These are phyloP conservation scores for Nemania abortiva DNA, from an alignment of 2,329 filamentous ascomycete species.

Conservation along the genomic window DNA sequence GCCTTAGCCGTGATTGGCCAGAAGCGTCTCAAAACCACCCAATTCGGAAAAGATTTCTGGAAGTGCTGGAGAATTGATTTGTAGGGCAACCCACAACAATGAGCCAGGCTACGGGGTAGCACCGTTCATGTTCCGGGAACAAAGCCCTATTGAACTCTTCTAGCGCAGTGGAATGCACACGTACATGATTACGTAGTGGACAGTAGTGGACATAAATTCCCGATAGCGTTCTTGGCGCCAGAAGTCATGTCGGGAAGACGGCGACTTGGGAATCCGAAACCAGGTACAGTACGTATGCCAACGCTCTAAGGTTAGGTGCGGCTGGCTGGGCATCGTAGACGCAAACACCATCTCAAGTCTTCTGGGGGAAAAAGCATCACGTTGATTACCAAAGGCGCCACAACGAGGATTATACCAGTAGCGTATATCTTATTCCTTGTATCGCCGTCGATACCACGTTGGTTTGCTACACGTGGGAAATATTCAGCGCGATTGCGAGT, in stretches of 20 bases:
- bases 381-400: background rate
- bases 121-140: background rate
- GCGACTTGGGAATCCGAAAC: background rate
- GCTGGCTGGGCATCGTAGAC: background rate
- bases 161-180: background rate
- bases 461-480: constrained; percentile 5
- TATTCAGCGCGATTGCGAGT: constrained; percentile 17
- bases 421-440: background rate
- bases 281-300: constrained; percentile 6
- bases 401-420: background rate
- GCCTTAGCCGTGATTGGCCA: constrained; percentile 34
- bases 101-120: background rate
- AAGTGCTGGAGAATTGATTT: background rate
- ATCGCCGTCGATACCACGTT: background rate
- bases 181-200: constrained; percentile 8
- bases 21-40: constrained; percentile 15
- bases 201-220: background rate
- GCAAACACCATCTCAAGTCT: background rate
- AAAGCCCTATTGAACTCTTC: constrained; percentile 10
- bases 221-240: constrained; percentile 1
- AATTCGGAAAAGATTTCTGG: constrained; percentile 34
- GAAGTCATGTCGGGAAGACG: background rate
- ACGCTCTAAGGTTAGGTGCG: background rate
- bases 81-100: background rate
- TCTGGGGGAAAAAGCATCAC: background rate